Evolutionary conservation across 1,284 basidiomycete genomes (phyloP), one percentile per base, ranked within the genome.

Genomic region (Cystobasidium slooffiae): DNA sequence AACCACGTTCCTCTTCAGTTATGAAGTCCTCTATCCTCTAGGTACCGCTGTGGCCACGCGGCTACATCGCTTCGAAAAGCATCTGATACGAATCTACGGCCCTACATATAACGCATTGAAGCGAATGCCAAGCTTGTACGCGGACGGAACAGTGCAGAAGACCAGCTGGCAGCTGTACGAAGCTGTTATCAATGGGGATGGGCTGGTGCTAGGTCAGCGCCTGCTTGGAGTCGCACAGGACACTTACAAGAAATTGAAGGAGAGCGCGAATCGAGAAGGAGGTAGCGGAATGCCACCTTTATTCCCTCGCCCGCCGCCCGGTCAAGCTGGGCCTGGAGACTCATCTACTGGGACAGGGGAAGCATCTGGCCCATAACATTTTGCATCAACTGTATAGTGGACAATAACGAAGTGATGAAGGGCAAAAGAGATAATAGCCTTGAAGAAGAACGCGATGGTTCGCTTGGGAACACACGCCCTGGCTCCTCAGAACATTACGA

Each of bases 41-140:
- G 62, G 55, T 44, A 58, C 52, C 14, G 47, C 12, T 7, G 63
- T 66, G 3, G 47, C 70, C 5, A 53, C 56, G 10, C 62, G 70
- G 20, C 52, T 73, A n/a, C 51, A 55, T 43, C 62, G 62, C 6
- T 66, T 73, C 43, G 56, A 73, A 18, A 58, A 58, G 24, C 70
- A 73, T 20, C 49, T 73, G 22, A 43, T 73, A 31, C 70, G 70
- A 31, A 73, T 73, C 24, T 73, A 73, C 49, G 46, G 44, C 3
- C 70, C 70, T 7, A 61, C 70, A 10, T 73, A 52, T 39, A 44
- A 62, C n/a, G 70, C 70, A 31, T 31, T 73, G 3, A 46, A 59
- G 39, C 61, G 63, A 18, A 73, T 73, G 49, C 70, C 70, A 8
- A 62, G 55, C 24, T 49, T 73, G 53, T 51, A 24, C 16, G 47